These are phyloP conservation scores for Acer campestre DNA, from an alignment of 345 rosid genomes.

Conservation along the genomic window DNA sequence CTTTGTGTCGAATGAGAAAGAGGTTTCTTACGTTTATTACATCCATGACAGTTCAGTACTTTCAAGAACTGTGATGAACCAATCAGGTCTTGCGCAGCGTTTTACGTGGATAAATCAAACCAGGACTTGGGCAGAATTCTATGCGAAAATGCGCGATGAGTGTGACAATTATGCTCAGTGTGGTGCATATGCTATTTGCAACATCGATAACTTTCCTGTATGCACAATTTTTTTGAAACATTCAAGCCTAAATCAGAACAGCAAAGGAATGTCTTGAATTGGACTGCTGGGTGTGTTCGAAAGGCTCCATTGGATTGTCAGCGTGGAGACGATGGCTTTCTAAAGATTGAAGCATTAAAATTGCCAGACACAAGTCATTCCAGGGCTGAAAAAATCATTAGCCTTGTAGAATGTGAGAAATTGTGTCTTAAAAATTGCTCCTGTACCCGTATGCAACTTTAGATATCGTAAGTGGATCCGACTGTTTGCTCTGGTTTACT, in stretches of 20 bases:
- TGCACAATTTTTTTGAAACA: conserved; percentile 24
- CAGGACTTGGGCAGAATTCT: conserved; percentile 5
- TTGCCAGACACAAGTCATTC: conserved; percentile 12
- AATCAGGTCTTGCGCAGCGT: conserved; percentile 9
- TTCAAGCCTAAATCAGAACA: conserved; percentile 18
- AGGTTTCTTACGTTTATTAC: neutral
- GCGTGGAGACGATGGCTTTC: neutral
- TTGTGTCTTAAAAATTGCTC: conserved; percentile 33
- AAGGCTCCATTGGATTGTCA: conserved; percentile 16
- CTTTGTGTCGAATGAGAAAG: conserved; percentile 7
- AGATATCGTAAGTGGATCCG: conserved; percentile 20
- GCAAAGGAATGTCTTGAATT: conserved; percentile 15
- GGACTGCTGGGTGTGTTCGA: conserved; percentile 25
- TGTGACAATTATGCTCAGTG: conserved; percentile 23
- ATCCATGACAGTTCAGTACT: neutral
- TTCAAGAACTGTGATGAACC: conserved; percentile 9
- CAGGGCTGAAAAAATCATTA: conserved; percentile 16
- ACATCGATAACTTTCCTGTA: conserved; percentile 3
- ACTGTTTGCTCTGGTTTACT: conserved; percentile 30
- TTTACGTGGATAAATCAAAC: conserved; percentile 16
- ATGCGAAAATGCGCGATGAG: neutral
- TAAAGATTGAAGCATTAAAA: too few species aligned
- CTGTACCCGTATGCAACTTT: conserved; percentile 27
- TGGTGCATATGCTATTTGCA: conserved; percentile 22
- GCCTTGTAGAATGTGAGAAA: conserved; percentile 23